Evolutionary conservation across 345 rosid species (phyloP).

Genomic region (Salix caprea): DNA sequence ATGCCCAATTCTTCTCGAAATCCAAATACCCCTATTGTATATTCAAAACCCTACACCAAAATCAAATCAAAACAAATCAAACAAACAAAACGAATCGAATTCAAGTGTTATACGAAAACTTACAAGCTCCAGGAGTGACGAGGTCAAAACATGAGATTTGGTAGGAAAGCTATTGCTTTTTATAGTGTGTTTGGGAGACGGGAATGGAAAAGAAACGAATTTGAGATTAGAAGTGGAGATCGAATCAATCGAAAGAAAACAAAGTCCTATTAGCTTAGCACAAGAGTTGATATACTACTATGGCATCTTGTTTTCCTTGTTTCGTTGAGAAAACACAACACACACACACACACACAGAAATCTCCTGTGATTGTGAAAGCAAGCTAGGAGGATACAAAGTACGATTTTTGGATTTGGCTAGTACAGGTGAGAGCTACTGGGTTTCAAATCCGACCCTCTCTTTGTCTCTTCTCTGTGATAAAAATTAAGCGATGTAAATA

Average conservation of each 20-base stretch:
- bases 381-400: no score
- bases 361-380: no score
- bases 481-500: no score
- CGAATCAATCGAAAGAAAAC: background rate
- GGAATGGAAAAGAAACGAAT: background rate
- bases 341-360: no score
- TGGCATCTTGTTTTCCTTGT: no score
- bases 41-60: constrained; percentile 12
- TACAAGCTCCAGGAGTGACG: background rate
- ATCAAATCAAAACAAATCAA: background rate
- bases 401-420: no score
- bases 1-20: background rate
- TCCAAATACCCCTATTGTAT: background rate
- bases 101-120: background rate
- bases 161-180: background rate
- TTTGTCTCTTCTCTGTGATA: no score
- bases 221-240: background rate
- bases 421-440: no score
- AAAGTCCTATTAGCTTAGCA: background rate
- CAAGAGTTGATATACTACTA: no score
- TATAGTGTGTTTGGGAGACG: background rate
- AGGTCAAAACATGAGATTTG: background rate
- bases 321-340: no score
- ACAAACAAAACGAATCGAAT: background rate
- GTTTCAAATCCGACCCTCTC: no score